These are phyloP conservation scores for Mortierella sp. DNA, from an alignment of 371 early-diverging fungal genomes.

Conservation along the genomic window DNA sequence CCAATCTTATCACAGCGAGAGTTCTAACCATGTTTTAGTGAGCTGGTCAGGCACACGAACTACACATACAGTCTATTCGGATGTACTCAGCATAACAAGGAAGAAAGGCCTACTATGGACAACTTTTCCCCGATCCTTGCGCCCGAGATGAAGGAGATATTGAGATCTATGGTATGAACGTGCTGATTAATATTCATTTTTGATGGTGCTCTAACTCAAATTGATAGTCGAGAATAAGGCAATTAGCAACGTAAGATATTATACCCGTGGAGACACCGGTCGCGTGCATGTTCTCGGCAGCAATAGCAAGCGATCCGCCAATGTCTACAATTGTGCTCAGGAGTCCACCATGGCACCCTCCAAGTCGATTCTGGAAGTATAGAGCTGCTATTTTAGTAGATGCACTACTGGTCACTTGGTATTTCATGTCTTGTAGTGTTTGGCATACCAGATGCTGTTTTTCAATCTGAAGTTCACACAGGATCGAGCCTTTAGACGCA, in stretches of 20 bases:
- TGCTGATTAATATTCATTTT: not conserved
- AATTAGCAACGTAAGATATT: not conserved
- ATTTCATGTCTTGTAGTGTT: not conserved
- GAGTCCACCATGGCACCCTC: constrained; percentile 71
- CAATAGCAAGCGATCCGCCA: constrained; percentile 72
- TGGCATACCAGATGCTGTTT: constrained; percentile 65
- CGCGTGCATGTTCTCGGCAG: constrained; percentile 66
- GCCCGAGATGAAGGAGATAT: constrained; percentile 67
- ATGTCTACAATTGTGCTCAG: constrained; percentile 69
- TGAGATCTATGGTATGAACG: constrained; percentile 52
- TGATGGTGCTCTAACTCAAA: too few relatives aligned
- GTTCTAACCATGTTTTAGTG: constrained; percentile 43
- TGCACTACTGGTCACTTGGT: too few relatives aligned
- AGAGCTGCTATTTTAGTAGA: too few relatives aligned
- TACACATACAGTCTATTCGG: not conserved
- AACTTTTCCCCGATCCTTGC: constrained; percentile 66
- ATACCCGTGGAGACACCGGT: constrained; percentile 75
- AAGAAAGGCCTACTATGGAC: constrained; percentile 48
- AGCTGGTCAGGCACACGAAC: not conserved
- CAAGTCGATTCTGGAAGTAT: constrained; percentile 68
- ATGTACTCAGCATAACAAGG: not conserved
- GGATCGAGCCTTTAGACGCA: constrained; percentile 57
- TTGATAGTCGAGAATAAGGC: too few relatives aligned
- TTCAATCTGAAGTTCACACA: constrained; percentile 64
- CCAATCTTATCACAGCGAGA: constrained; percentile 71